Conservation (phyloP, 768 basidiomycete genomes). For the Ramaria sp. region DNA sequence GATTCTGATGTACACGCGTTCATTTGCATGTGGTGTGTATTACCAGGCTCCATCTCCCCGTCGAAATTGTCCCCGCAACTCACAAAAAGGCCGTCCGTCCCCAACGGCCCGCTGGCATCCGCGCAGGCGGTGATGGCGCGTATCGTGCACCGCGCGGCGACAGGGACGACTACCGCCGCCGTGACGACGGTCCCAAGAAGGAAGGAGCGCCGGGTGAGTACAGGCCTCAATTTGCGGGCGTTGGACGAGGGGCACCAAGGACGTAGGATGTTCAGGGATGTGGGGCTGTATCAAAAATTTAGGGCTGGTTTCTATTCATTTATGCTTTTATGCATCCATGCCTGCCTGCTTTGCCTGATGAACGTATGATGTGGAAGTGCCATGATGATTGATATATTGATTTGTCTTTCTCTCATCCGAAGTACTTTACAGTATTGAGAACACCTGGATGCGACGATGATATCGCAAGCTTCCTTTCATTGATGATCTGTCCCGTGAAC, state of each 20-base stretch:
- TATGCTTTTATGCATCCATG: constrained; percentile 10
- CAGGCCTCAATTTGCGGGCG: constrained; percentile 80
- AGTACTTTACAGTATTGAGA: constrained; percentile 35
- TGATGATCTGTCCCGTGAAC: constrained; percentile 43
- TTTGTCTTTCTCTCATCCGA: constrained; percentile 22
- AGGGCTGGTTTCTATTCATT: neutral
- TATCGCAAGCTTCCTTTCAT: constrained; percentile 25
- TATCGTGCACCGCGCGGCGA: constrained; percentile 78
- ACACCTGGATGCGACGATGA: constrained; percentile 15
- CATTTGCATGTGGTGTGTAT: no score
- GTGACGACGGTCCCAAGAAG: constrained; percentile 45
- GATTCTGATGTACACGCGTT: neutral
- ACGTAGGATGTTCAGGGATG: constrained; percentile 31
- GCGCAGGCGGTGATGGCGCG: constrained; percentile 65
- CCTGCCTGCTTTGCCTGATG: neutral
- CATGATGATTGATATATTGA: neutral
- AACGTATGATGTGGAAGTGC: constrained; percentile 18
- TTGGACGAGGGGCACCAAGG: constrained; percentile 80
- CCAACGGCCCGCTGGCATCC: constrained; percentile 67
- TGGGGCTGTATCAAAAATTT: neutral
- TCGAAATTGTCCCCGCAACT: constrained; percentile 93
- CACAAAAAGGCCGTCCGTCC: constrained; percentile 94
- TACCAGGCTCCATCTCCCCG: constrained; percentile 83
- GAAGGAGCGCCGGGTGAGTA: constrained; percentile 86
- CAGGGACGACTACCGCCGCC: constrained; percentile 78